Percentiles rank a stretch among this genome's conserved stretches.
Conservation (phyloP, 768 basidiomycete species). For the Leccinum uliginosum region DNA sequence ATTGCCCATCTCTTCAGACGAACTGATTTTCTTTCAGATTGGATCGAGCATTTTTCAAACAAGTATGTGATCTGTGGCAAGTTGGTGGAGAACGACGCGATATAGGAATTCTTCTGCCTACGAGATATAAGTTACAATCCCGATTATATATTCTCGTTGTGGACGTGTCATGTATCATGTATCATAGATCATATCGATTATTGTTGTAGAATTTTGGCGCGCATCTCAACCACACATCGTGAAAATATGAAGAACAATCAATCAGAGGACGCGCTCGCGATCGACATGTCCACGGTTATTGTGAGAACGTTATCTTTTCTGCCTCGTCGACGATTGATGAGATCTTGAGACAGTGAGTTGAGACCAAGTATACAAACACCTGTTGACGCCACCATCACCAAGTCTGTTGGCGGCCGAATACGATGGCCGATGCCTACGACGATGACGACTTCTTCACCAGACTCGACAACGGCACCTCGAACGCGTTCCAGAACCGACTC, state of each 20-base stretch:
- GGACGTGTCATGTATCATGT: slow-evolving; percentile 11
- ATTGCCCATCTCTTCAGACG: background rate
- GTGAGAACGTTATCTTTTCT: background rate
- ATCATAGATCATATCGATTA: slow-evolving; percentile 3
- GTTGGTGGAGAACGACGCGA: slow-evolving; percentile 74
- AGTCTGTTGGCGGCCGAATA: background rate
- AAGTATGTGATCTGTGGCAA: slow-evolving; percentile 91
- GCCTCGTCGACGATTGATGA: background rate
- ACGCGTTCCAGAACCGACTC: slow-evolving; percentile 34
- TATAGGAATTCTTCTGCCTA: slow-evolving; percentile 13
- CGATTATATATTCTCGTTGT: background rate
- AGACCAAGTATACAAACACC: background rate
- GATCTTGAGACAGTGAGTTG: background rate
- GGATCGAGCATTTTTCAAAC: slow-evolving; percentile 91
- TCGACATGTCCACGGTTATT: background rate
- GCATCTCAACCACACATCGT: background rate
- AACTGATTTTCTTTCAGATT: slow-evolving; percentile 44
- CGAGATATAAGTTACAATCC: background rate
- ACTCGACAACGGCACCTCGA: slow-evolving; percentile 14
- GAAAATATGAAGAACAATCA: background rate
- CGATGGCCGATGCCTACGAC: slow-evolving; percentile 11
- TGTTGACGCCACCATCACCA: background rate
- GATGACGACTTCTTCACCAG: slow-evolving; percentile 28
- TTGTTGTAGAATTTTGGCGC: slow-evolving; percentile 1
- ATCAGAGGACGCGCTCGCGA: background rate